These are phyloP conservation scores for Rhizoctonia solani DNA, from an alignment of 1,284 basidiomycete genomes.

Conservation along the genomic window DNA sequence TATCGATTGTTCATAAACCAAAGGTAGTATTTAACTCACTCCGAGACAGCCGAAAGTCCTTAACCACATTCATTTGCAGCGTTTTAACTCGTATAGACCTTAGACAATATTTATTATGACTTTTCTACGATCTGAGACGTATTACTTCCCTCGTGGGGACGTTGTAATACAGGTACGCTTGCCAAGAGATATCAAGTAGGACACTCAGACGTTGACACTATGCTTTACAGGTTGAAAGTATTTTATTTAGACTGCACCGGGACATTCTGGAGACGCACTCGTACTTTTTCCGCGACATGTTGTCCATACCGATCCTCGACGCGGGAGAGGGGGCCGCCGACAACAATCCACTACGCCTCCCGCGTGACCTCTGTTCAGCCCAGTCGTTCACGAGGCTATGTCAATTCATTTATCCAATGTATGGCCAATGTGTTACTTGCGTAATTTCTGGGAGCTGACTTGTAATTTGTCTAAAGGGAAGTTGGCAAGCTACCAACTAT, in stretches of 20 bases:
- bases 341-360: not conserved
- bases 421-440: not conserved
- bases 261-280: not conserved
- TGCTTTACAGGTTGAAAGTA: not conserved
- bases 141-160: slow-evolving; percentile 3
- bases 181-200: not conserved
- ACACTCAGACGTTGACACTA: not conserved
- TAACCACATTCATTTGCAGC: too few relatives aligned
- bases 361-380: not conserved
- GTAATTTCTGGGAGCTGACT: not conserved
- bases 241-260: not conserved
- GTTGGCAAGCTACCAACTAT: not conserved
- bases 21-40: too few relatives aligned
- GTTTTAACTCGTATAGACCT: not conserved
- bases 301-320: not conserved
- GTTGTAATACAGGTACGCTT: slow-evolving; percentile 6
- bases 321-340: not conserved
- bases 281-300: not conserved
- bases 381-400: not conserved
- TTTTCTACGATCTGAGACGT: not conserved
- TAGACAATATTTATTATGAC: not conserved
- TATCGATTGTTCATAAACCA: not conserved
- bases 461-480: not conserved
- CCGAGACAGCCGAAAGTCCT: too few relatives aligned
- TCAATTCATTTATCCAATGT: slow-evolving; percentile 7